These are phyloP conservation scores for Aspergillus spinulosporus DNA, from an alignment of 2,329 filamentous ascomycete species.

Conservation along the genomic window DNA sequence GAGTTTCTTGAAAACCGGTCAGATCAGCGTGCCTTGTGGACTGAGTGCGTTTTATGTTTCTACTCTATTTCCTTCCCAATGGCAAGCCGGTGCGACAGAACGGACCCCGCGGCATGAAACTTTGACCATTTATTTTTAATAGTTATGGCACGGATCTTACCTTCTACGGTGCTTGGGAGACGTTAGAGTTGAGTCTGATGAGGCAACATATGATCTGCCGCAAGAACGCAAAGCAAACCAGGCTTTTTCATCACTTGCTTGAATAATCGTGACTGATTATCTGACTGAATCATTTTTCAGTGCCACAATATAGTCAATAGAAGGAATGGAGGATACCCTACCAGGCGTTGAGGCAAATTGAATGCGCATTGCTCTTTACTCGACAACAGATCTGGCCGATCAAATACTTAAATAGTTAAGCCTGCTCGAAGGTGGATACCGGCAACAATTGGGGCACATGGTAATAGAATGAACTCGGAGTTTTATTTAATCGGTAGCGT, in stretches of 20 bases:
- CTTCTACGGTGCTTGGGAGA: background rate
- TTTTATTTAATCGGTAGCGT: background rate
- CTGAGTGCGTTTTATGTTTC: background rate
- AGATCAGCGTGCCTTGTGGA: background rate
- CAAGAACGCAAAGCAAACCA: too few relatives aligned
- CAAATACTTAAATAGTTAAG: conserved; percentile 1
- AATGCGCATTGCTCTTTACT: background rate
- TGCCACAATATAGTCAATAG: too few relatives aligned
- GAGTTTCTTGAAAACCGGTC: background rate
- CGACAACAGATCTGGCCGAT: background rate
- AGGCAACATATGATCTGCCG: background rate
- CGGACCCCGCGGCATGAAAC: conserved; percentile 13
- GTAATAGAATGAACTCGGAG: background rate
- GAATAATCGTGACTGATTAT: too few relatives aligned
- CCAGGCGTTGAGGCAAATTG: too few relatives aligned
- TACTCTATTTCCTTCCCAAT: conserved; percentile 6
- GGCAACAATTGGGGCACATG: background rate
- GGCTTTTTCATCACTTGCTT: too few relatives aligned
- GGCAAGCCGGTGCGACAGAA: conserved; percentile 7
- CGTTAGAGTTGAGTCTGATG: background rate
- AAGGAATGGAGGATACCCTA: too few relatives aligned
- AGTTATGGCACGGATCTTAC: conserved; percentile 12
- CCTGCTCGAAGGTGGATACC: background rate
- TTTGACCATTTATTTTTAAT: conserved; percentile 3
- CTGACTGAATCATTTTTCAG: too few relatives aligned